Conservation (phyloP, 2,329 filamentous ascomycete genomes). For the Cephalotrichum gorgonifer region DNA sequence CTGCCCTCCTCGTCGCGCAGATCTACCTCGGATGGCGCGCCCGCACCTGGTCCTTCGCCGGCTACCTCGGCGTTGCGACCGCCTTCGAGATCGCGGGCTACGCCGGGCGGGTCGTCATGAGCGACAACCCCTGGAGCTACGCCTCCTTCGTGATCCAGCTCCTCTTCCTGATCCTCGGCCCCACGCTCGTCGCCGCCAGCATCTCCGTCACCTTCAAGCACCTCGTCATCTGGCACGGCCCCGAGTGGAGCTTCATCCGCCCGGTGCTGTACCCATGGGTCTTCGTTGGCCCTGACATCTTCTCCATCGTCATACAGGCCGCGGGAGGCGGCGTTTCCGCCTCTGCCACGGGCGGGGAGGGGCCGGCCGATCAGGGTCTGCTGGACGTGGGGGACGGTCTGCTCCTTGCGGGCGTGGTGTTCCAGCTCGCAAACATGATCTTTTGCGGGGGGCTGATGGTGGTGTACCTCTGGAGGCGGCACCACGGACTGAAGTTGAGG, state of each 20-base stretch:
- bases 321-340: constrained; percentile 10
- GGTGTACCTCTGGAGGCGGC: constrained; percentile 5
- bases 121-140: constrained; percentile 26
- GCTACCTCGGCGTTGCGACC: constrained; percentile 23
- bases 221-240: constrained; percentile 29
- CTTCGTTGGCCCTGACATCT: constrained; percentile 36
- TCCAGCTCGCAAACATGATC: constrained; percentile 17
- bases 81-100: constrained; percentile 30
- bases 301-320: constrained; percentile 21
- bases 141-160: constrained; percentile 29
- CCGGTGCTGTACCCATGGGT: constrained; percentile 35
- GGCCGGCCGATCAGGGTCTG: constrained; percentile 1
- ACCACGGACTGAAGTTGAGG: background rate
- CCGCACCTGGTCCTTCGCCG: constrained; percentile 26
- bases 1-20: constrained; percentile 20
- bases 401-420: constrained; percentile 14
- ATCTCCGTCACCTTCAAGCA: constrained; percentile 36
- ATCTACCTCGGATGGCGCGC: constrained; percentile 20
- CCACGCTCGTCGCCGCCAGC: constrained; percentile 31
- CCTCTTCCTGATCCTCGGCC: constrained; percentile 27
- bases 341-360: background rate
- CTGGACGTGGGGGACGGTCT: constrained; percentile 10
- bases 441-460: constrained; percentile 10
- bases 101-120: constrained; percentile 27
- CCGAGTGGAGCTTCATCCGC: constrained; percentile 25